Evolutionary conservation across 495 filamentous ascomycete species (phyloP), one percentile per base, ranked within the genome.

Genomic region (Aspergillus incahuasiensis): DNA sequence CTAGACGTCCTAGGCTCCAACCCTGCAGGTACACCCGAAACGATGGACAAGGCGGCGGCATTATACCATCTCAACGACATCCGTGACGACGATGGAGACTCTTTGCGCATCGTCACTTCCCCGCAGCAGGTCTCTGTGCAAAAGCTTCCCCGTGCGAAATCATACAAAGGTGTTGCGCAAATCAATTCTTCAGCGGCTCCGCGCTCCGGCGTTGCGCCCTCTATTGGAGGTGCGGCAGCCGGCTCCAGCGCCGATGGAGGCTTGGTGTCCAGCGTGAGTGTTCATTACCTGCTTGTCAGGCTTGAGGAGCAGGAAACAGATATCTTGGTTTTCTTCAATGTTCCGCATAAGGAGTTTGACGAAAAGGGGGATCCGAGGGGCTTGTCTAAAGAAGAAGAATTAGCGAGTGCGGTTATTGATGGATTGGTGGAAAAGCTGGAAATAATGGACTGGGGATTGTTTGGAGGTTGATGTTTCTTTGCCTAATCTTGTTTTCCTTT

Each of bases 261-360:
- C 28, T 42, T 49, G 45, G 61, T 48, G 25, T 68, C 63, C 3
- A 68, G 49, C 53, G 38, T 67, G 42, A 68, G 58, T 2, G 69
- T 70, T 35, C 67, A 70, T 53, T 75, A 70, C 59, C 49, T 79
- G 40, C 73, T 97, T 45, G 74, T 97, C 25, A 73, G 94, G 25
- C 75, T 98, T 22, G 81, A 81, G 70, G 74, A 82, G 59, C 79
- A 95, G 69, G 74, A 72, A 58, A 92, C 94, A 13, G 94, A 98
- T 74, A 65, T 98, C n/a, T 67, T 96, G 22, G 82, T 95, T 53
- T 89, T 89, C 25, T 81, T 96, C 67, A 97, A 97, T 74, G 87
- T 96, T 30, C 94, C 92, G 22, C 86, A 91, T 68, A 81, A 83
- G 19, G 86, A 90, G 48, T 83, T 91, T 56, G 73, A 74, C 59